Evolutionary conservation across 768 basidiomycete genomes (phyloP).

Genomic region (Amanita rimosa): DNA sequence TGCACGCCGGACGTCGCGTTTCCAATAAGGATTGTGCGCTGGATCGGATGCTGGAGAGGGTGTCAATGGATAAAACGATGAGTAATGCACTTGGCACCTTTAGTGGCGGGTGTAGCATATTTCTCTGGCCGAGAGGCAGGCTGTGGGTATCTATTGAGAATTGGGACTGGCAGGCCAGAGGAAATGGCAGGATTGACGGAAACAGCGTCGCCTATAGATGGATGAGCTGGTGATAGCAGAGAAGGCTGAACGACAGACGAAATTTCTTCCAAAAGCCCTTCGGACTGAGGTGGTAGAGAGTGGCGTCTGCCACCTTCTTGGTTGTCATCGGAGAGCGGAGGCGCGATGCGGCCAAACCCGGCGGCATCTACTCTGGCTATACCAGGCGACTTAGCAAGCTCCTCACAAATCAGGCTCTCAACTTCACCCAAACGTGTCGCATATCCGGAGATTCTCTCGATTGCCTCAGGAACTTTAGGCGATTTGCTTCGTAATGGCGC

Average conservation of each 20-base stretch:
- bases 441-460: slow-evolving; percentile 81
- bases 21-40: slow-evolving; percentile 91
- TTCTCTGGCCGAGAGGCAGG: slow-evolving; percentile 83
- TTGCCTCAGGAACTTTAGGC: slow-evolving; percentile 95
- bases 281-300: slow-evolving; percentile 80
- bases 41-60: slow-evolving; percentile 58
- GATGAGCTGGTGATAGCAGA: neutral
- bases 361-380: neutral
- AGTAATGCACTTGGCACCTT: slow-evolving; percentile 37
- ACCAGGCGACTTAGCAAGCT: neutral
- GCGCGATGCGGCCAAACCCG: neutral
- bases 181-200: slow-evolving; percentile 89
- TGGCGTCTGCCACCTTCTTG: slow-evolving; percentile 78
- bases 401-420: slow-evolving; percentile 6
- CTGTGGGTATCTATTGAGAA: slow-evolving; percentile 68
- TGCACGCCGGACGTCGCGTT: slow-evolving; percentile 85
- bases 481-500: slow-evolving; percentile 57
- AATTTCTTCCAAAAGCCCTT: slow-evolving; percentile 98
- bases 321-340: slow-evolving; percentile 40
- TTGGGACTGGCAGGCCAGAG: slow-evolving; percentile 71
- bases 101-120: slow-evolving; percentile 82
- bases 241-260: slow-evolving; percentile 37
- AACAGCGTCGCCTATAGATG: slow-evolving; percentile 58
- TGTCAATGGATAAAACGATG: slow-evolving; percentile 1
- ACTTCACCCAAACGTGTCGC: slow-evolving; percentile 67